Evolutionary conservation across 140 eudicot species (phyloP), one percentile per base, ranked within the genome.

Genomic region (Stevia rebaudiana): DNA sequence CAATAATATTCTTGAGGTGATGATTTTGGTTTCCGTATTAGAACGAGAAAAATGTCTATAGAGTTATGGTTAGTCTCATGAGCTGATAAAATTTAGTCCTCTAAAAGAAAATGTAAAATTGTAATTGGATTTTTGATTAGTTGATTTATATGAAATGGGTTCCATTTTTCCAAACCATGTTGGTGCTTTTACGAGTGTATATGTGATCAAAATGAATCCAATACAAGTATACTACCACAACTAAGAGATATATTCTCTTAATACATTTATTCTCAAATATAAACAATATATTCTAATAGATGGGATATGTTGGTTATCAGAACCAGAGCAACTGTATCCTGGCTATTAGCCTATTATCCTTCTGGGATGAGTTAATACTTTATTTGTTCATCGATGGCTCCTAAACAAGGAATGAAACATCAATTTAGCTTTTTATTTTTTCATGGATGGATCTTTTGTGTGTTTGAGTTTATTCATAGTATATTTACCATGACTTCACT

Each of bases 1-100:
- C 71, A 53, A 60, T 37, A 79, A 92, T 72, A 85, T 85, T 28
- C 41, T 92, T 37, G 97, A 92, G 98, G 98, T 92, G 75, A 68
- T 68, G 95, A 89, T 74, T 80, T 44, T 39, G 77, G 67, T 57
- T 74, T 74, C 44, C 54, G 31, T 41, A 17, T 41, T 66, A 69
- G 56, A 42, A 48, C 55, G 57, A 15, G 40, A 68, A 68, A 63
- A 55, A 42, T 37, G 65, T 42, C 15, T 42, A 5, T 68, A 56
- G 64, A 68, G 33, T 54, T 57, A 28, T 68, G 22, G 30, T 54
- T 68, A 55, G 65, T 55, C 56, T 56, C 21, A 56, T 41, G 44
- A 55, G 65, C 36, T 56, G 65, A 55, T 55, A 41, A 16, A 40
- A 7, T 71, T 49, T 49, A 16, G 69, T 57, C 39, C 4, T 9